phyloP scores from a whole-genome alignment of 164 flowering plant genomes.

The Echeveria elegans region DNA sequence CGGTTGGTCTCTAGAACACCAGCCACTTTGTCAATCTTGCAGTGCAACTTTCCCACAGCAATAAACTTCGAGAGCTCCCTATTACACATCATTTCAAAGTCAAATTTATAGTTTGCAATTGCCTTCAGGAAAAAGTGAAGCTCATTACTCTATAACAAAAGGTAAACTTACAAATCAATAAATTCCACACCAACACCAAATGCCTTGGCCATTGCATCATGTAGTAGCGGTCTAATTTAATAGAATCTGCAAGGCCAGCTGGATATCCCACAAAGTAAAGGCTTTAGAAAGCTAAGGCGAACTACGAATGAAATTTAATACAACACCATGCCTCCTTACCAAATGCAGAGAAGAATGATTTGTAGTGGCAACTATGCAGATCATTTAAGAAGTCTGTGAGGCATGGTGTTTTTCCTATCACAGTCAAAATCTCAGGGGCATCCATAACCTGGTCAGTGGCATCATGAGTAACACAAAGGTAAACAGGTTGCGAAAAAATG shows the following conservation, averaged over 20 bases:
- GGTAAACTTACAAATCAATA: slow-evolving; percentile 71
- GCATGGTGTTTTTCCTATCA: slow-evolving; percentile 76
- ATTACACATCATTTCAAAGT: slow-evolving; percentile 4
- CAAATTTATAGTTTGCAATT: neutral
- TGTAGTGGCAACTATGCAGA: slow-evolving; percentile 83
- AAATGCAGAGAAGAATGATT: slow-evolving; percentile 86
- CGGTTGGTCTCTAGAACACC: slow-evolving; percentile 95
- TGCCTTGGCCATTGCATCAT: slow-evolving; percentile 97
- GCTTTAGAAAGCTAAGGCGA: no score
- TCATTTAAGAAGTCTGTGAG: slow-evolving; percentile 85
- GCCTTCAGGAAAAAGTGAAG: neutral
- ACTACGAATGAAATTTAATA: no score
- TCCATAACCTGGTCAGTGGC: slow-evolving; percentile 77
- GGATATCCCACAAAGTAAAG: slow-evolving; percentile 10
- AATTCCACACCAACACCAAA: slow-evolving; percentile 91
- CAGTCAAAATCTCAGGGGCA: slow-evolving; percentile 96
- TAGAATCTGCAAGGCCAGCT: slow-evolving; percentile 88
- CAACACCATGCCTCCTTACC: slow-evolving; percentile 65
- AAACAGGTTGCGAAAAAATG: no score
- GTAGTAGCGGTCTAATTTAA: slow-evolving; percentile 84
- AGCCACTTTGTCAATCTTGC: slow-evolving; percentile 97
- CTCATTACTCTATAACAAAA: neutral
- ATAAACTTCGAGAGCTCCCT: slow-evolving; percentile 95
- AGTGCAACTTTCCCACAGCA: slow-evolving; percentile 94
- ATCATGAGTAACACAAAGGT: no score